Evolutionary conservation across 2,329 filamentous ascomycete genomes (phyloP), one percentile per base, ranked within the genome.

Genomic region (Hypoxylon sp.): DNA sequence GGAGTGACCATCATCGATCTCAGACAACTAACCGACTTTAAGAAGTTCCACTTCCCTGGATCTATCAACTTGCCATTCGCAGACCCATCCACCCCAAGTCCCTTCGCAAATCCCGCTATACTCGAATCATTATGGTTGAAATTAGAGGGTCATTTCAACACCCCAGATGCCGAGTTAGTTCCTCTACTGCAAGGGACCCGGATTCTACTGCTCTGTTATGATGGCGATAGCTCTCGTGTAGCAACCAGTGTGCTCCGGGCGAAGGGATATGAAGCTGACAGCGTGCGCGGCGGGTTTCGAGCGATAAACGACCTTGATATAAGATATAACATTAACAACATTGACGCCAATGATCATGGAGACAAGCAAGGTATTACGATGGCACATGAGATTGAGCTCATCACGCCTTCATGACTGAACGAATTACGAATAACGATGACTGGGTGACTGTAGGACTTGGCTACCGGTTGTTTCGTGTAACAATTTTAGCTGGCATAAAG

Each of bases 231-330:
- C 31, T 81, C 86, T 3, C 80, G 87, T 0, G 81, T 88, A 4
- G 86, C 85, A 2, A 84, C 84, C 2, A 87, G 85, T 58, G 81
- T 88, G 2, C 73, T 88, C 52, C 79, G 86, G 4, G 85, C 84
- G 0, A 85, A 84, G 68, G 85, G 83, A 0, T 77, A 82, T 24
- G 79, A 81, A 62, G 83, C 84, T 0, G 81, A 83, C 46, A 85
- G 82, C 70, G 71, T 87, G 22, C 76, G 79, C 22, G 84, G 83
- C 8, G 85, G 85, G 1, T 73, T 74, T 39, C 56, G 46, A 26
- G 48, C 50, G 10, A n/a, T 69, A 37, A 31, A 31, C 14, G 51
- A 63, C 19, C 26, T 67, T 11, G 60, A 65, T 26, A 29, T 60
- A 26, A 60, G 37, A 14, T 50, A 53, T 4, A 46, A 13, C 13